These are phyloP conservation scores for Hypoxylon cercidicola DNA, from an alignment of 495 filamentous ascomycete species.

Conservation along the genomic window DNA sequence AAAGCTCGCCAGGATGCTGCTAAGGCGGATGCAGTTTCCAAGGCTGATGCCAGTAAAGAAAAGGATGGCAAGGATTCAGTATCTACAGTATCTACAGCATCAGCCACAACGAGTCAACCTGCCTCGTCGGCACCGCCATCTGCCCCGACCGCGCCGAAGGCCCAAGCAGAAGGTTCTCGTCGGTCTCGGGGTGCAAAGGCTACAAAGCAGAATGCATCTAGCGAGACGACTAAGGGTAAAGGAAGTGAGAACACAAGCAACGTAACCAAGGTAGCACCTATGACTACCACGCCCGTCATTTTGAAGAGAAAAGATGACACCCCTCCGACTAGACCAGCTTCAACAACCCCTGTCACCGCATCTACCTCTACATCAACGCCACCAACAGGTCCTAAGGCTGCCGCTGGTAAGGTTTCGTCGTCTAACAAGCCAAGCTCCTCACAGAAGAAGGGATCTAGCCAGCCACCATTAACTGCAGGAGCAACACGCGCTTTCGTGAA, in stretches of 20 bases:
- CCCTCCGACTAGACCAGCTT: slow-evolving; percentile 29
- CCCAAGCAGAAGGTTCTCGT: slow-evolving; percentile 40
- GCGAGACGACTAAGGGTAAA: slow-evolving; percentile 41
- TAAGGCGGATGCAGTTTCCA: slow-evolving; percentile 59
- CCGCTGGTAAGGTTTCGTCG: slow-evolving; percentile 39
- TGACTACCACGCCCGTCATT: slow-evolving; percentile 42
- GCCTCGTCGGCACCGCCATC: slow-evolving; percentile 35
- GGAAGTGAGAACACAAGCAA: slow-evolving; percentile 38
- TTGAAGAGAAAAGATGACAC: slow-evolving; percentile 43
- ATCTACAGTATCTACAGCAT: slow-evolving; percentile 44
- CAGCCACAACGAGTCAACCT: slow-evolving; percentile 32
- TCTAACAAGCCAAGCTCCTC: slow-evolving; percentile 28
- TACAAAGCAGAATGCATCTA: slow-evolving; percentile 47
- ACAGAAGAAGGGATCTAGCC: slow-evolving; percentile 40
- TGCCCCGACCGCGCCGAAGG: slow-evolving; percentile 45
- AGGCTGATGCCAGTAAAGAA: slow-evolving; percentile 47
- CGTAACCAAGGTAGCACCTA: slow-evolving; percentile 33
- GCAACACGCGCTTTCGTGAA: slow-evolving; percentile 90
- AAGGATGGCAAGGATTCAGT: slow-evolving; percentile 50
- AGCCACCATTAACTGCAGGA: slow-evolving; percentile 57
- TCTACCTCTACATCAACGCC: slow-evolving; percentile 46
- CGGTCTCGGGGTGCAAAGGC: slow-evolving; percentile 43
- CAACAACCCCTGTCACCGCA: slow-evolving; percentile 44
- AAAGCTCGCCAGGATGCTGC: slow-evolving; percentile 63
- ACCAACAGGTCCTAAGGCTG: slow-evolving; percentile 48